Evolutionary conservation across 2,329 filamentous ascomycete genomes (phyloP).

Genomic region (Aspergillus pseudoviridinutans): DNA sequence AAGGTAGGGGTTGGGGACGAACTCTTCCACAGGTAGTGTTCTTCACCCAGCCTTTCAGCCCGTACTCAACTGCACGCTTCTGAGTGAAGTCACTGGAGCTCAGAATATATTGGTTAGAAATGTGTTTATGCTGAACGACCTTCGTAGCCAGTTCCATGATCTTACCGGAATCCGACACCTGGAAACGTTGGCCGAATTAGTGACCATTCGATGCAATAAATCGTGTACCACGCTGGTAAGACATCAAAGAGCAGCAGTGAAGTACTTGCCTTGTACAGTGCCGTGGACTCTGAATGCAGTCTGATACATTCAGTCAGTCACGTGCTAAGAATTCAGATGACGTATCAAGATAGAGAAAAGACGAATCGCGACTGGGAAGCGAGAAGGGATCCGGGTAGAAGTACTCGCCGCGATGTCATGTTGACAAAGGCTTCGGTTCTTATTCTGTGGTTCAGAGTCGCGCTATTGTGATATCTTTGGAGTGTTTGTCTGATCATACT

Average conservation of each 20-base stretch:
- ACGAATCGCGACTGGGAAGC: not conserved
- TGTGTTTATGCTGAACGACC: conserved; percentile 1
- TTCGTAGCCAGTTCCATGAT: not conserved
- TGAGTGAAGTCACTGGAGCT: conserved; percentile 40
- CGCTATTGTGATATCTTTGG: not conserved
- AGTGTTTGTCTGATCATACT: not conserved
- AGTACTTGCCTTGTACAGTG: conserved; percentile 61
- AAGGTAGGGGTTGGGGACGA: conserved; percentile 5
- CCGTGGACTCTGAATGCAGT: conserved; percentile 55
- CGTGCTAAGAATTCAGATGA: not conserved
- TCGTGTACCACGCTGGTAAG: not conserved
- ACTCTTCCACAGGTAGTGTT: conserved; percentile 47
- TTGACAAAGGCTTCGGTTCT: conserved; percentile 1
- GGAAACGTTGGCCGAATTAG: conserved; percentile 1
- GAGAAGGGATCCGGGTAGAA: not conserved
- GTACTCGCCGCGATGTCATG: conserved; percentile 21
- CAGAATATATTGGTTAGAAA: not conserved
- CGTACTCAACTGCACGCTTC: conserved; percentile 39
- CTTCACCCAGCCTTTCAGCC: conserved; percentile 47
- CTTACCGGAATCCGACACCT: conserved; percentile 35
- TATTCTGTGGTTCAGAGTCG: not conserved
- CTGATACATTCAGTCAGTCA: conserved; percentile 17
- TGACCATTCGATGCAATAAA: not conserved
- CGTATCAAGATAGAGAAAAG: not conserved
- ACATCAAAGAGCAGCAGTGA: not conserved